Evolutionary conservation across 164 flowering plant species (phyloP), one percentile per base, ranked within the genome.

Genomic region (Vitis rupestris): DNA sequence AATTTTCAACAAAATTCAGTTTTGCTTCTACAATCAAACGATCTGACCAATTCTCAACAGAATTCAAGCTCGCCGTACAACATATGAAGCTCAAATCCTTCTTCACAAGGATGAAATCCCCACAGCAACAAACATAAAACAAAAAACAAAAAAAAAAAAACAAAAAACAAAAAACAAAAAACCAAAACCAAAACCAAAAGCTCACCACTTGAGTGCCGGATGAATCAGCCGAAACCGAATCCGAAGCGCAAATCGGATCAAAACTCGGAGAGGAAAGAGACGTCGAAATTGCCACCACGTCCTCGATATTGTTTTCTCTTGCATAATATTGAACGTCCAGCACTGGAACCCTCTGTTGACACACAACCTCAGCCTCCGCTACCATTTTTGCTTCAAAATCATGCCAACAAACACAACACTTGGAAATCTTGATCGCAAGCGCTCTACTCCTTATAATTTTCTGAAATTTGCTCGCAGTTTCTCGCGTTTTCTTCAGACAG

Each of bases 331-430:
- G 65, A 55, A 76, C 74, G 68, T 83, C 83, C 78, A 81, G 61
- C 9, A 69, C 78, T 27, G 80, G 65, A 54, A 78, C 55, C 74
- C 72, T 78, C 70, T 70, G 73, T 44, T 65, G 85, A 57, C 78
- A 72, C 16, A 82, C 85, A 50, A 82, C 67, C 62, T 81, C 82
- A 27, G 82, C 80, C 80, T 79, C 86, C 49, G 84, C 85, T 16
- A 73, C 85, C 89, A 85, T 85, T 62, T 66, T 83, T 57, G 37
- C n/a, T 65, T 58, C 31, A 31, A 49, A 47, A 59, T 57, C 53
- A 78, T 50, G 72, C 56, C 47, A 48, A 9, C 13, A 31, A 47
- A 52, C 48, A 8, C 15, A 59, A 13, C n/a, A 29, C 16, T 49
- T 14, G 19, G 64, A 56, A 14, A 12, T 48, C 61, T 14, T 16